phyloP scores from a whole-genome alignment of 805 yeast genomes.

The Metschnikowia aberdeeniae region DNA sequence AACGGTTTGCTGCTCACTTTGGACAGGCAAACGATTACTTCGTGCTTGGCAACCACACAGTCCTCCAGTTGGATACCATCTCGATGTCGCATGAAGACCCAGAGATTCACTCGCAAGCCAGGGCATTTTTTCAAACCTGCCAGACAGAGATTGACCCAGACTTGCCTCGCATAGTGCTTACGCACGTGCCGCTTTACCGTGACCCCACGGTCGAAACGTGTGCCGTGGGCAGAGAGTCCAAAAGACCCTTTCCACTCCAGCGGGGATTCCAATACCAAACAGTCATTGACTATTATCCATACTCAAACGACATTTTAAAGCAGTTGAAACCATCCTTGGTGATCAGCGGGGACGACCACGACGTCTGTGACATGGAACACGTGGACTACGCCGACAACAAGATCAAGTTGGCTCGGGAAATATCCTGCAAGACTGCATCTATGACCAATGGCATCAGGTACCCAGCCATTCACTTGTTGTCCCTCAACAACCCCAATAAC shows the following conservation, averaged over 20 bases:
- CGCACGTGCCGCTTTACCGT: slow-evolving; percentile 87
- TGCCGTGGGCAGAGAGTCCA: slow-evolving; percentile 73
- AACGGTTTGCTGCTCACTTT: slow-evolving; percentile 66
- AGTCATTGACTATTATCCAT: slow-evolving; percentile 55
- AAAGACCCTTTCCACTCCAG: slow-evolving; percentile 57
- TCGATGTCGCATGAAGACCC: slow-evolving; percentile 60
- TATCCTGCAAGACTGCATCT: slow-evolving; percentile 83
- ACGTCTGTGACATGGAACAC: slow-evolving; percentile 80
- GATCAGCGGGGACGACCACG: slow-evolving; percentile 96
- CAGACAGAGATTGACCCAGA: slow-evolving; percentile 22
- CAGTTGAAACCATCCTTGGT: slow-evolving; percentile 61
- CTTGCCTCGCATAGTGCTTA: slow-evolving; percentile 62
- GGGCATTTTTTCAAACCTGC: slow-evolving; percentile 44
- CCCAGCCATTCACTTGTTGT: slow-evolving; percentile 84
- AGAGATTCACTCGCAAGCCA: slow-evolving; percentile 47
- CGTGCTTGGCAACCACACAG: slow-evolving; percentile 66
- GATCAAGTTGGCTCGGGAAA: slow-evolving; percentile 52
- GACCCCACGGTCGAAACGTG: slow-evolving; percentile 60
- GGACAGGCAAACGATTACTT: slow-evolving; percentile 62
- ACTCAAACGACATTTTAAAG: slow-evolving; percentile 56
- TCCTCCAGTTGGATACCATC: slow-evolving; percentile 75
- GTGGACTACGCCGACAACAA: slow-evolving; percentile 22
- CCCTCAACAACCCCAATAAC: slow-evolving; percentile 50
- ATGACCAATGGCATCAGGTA: slow-evolving; percentile 86
- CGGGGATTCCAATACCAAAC: slow-evolving; percentile 88